Base-by-base conservation (phyloP, 2,329 filamentous ascomycete genomes). In the Talaromyces sp. region DNA sequence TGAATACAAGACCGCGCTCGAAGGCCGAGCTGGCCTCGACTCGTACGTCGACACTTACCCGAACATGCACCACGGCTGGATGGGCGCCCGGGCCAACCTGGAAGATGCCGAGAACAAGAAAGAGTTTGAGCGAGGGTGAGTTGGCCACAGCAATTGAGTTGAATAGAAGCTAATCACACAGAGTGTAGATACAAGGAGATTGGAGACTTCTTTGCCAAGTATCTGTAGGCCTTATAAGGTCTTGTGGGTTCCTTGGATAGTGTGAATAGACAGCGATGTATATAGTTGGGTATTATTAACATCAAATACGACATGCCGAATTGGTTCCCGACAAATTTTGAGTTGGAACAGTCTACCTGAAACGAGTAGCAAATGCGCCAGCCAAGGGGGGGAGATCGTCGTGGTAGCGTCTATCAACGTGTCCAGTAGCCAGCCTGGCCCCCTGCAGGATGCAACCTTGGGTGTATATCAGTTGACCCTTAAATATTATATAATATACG, bases 11-110 rank as follows among this genome's bases (percentile, higher is more conserved):
- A 73, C 78, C n/a, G 77, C 76, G 9, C 79, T 89, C 57, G 60
- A 59, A 28, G 63, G 61, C 1, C 77, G 75, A 44, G 76, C 71
- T n/a, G 82, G 77, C 2, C 75, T 83, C 62, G 85, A 86, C 69
- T 81, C 87, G 65, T 68, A 79, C 61, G 82, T 89, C 59, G 87
- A 90, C 78, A 86, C 73, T n/a, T 90, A 89, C 69, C 68, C 69
- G 28, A 86, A 86, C 68, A 88, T 89, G 81, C 82, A 87, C 70
- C 88, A 91, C 74, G 88, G 88, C 52, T 91, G 87, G 87, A 91
- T 90, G 88, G 86, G 85, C 1, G 87, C 88, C 1, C 82, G 87
- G 30, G 80, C 83, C 0, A 77, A 89, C 68, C 76, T 90, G 33
- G 78, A 80, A 36, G 78, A 88, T 54, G 75, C 79, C 56, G 76